Conservation (phyloP, 805 yeast genomes). For the Wickerhamiella sorbophila region DNA sequence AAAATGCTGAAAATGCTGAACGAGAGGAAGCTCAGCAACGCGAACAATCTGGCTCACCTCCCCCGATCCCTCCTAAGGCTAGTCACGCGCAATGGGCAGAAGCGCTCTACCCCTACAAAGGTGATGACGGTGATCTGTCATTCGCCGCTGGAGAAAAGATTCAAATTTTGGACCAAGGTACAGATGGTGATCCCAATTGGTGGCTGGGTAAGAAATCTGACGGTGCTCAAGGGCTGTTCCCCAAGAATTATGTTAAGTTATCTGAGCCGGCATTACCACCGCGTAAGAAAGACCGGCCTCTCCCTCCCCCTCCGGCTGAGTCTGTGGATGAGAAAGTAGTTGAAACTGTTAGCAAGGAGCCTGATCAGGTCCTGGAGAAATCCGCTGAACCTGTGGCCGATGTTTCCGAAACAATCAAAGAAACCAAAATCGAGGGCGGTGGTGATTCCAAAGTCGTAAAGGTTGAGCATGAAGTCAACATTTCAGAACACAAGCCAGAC, state of each 20-base stretch:
- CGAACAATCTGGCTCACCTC: constrained; percentile 10
- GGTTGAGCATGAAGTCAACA: no score
- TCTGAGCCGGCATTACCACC: background rate
- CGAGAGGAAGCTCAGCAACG: constrained; percentile 6
- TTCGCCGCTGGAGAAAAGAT: constrained; percentile 28
- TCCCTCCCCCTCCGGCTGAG: background rate
- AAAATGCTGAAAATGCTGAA: constrained; percentile 7
- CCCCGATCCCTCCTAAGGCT: constrained; percentile 9
- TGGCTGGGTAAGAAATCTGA: constrained; percentile 33
- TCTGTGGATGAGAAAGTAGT: no score
- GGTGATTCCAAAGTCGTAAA: no score
- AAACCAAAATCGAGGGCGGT: no score
- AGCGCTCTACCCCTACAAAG: constrained; percentile 26
- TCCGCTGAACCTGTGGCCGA: no score
- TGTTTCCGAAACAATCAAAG: no score
- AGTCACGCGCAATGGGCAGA: constrained; percentile 14
- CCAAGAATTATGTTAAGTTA: constrained; percentile 30
- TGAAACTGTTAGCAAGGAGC: no score
- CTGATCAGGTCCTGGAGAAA: no score
- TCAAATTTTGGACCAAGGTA: constrained; percentile 25
- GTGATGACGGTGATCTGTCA: constrained; percentile 27
- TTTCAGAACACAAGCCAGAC: no score
- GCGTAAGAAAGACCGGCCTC: background rate
- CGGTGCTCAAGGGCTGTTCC: constrained; percentile 33
- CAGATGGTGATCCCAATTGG: constrained; percentile 31